Evolutionary conservation across 1,139 yeast genomes (phyloP).

Genomic region (Lodderomyces parapsilosis): DNA sequence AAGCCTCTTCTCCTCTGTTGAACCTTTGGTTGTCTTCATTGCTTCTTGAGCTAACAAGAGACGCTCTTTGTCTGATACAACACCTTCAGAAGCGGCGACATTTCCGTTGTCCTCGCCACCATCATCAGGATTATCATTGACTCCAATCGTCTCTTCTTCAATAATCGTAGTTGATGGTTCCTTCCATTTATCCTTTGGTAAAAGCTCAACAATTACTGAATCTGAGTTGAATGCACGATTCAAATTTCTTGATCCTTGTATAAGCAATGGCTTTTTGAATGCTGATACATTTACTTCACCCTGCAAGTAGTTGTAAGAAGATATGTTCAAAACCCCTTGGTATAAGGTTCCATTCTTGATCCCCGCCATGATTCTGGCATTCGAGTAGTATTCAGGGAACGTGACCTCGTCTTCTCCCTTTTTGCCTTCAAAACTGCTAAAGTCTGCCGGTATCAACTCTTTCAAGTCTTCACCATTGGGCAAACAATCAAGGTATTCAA

Average conservation of each 20-base stretch:
- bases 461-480: constrained; percentile 75
- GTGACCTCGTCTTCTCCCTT: constrained; percentile 46
- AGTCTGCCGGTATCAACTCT: constrained; percentile 69
- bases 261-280: constrained; percentile 77
- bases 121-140: constrained; percentile 60
- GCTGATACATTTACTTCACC: constrained; percentile 76
- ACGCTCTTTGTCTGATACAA: constrained; percentile 76
- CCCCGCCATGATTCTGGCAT: constrained; percentile 87
- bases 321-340: constrained; percentile 79
- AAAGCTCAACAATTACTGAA: constrained; percentile 82
- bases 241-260: constrained; percentile 79
- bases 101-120: constrained; percentile 45
- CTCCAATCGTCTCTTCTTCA: constrained; percentile 68
- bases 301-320: constrained; percentile 85
- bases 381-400: constrained; percentile 77
- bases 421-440: constrained; percentile 15
- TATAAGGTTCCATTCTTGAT: constrained; percentile 81
- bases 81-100: constrained; percentile 13
- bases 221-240: constrained; percentile 94
- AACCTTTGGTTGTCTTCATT: constrained; percentile 46
- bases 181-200: constrained; percentile 88
- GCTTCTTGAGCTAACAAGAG: constrained; percentile 77
- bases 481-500: constrained; percentile 66
- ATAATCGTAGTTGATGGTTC: constrained; percentile 76
- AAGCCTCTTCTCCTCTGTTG: constrained; percentile 41